A percentile compares a stretch with the other conserved stretches of the same genome.
phyloP scores from a whole-genome alignment of 768 basidiomycete species.

The Boletus insuetus region DNA sequence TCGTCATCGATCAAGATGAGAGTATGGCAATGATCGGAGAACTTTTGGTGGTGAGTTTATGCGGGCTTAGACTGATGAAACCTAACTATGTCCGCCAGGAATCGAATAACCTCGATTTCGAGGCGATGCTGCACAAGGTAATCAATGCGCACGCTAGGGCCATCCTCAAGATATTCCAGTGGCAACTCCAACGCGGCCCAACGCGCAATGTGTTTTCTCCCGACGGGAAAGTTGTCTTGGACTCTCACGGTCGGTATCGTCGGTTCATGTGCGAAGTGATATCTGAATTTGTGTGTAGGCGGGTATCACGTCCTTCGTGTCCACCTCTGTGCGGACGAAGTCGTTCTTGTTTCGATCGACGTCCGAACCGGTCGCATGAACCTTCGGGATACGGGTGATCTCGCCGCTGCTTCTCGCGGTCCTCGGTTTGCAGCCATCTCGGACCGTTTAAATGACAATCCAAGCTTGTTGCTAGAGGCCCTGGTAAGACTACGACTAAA shows the following conservation, averaged over 20 bases:
- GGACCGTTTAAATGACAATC: constrained; percentile 68
- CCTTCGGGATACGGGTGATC: constrained; percentile 77
- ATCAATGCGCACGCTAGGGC: constrained; percentile 64
- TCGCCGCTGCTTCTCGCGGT: constrained; percentile 70
- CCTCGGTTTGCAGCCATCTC: constrained; percentile 59
- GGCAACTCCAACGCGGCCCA: constrained; percentile 50
- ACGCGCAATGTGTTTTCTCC: constrained; percentile 57
- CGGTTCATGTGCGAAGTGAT: background rate
- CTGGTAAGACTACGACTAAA: constrained; percentile 58
- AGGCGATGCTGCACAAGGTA: constrained; percentile 59
- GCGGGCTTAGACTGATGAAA: background rate
- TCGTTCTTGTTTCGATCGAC: constrained; percentile 76
- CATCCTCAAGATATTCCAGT: constrained; percentile 56
- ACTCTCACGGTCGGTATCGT: constrained; percentile 48
- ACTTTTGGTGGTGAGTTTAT: constrained; percentile 55
- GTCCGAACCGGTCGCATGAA: constrained; percentile 75
- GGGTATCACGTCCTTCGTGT: constrained; percentile 59
- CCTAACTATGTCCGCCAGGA: constrained; percentile 39
- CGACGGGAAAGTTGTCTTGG: constrained; percentile 55
- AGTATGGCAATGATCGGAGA: constrained; percentile 39
- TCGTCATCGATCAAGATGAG: constrained; percentile 50
- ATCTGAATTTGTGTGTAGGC: constrained; percentile 35
- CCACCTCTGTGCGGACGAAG: constrained; percentile 72
- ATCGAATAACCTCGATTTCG: constrained; percentile 70
- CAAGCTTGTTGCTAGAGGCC: constrained; percentile 52